Evolutionary conservation across 257 asterid genomes (phyloP).

Genomic region (Gentiana straminea): DNA sequence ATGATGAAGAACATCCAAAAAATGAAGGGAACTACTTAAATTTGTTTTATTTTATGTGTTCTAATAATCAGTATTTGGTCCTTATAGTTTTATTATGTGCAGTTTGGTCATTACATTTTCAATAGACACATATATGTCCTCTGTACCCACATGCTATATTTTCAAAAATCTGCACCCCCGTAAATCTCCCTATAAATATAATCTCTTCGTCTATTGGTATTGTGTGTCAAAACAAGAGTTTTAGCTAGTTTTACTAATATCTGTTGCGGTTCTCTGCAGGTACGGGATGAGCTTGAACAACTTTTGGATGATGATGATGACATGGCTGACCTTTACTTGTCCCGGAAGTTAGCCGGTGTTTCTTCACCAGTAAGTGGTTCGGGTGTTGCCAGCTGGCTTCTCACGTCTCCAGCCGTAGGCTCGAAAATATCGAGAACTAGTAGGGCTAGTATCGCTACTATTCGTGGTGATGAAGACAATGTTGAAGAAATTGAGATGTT

Average conservation of each 20-base stretch:
- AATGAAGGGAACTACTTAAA: too few relatives aligned
- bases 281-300: constrained; percentile 93
- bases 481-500: constrained; percentile 95
- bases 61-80: too few relatives aligned
- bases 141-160: too few relatives aligned
- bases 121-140: too few relatives aligned
- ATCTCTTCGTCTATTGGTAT: too few relatives aligned
- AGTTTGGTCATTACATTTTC: too few relatives aligned
- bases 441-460: constrained; percentile 61
- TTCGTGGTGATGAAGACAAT: constrained; percentile 77
- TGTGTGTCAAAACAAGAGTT: too few relatives aligned
- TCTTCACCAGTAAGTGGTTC: constrained; percentile 74
- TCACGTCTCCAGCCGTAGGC: constrained; percentile 72
- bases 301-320: constrained; percentile 96
- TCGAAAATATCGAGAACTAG: constrained; percentile 84
- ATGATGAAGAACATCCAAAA: too few relatives aligned
- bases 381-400: constrained; percentile 65
- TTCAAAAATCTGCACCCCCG: too few relatives aligned
- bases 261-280: constrained; percentile 34
- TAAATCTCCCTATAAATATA: too few relatives aligned
- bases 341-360: constrained; percentile 62
- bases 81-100: too few relatives aligned
- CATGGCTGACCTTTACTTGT: constrained; percentile 91
- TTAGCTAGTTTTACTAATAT: neutral
- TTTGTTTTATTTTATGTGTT: too few relatives aligned